Base-by-base conservation (phyloP, 176 grass and related monocot species). In the Typha latifolia region DNA sequence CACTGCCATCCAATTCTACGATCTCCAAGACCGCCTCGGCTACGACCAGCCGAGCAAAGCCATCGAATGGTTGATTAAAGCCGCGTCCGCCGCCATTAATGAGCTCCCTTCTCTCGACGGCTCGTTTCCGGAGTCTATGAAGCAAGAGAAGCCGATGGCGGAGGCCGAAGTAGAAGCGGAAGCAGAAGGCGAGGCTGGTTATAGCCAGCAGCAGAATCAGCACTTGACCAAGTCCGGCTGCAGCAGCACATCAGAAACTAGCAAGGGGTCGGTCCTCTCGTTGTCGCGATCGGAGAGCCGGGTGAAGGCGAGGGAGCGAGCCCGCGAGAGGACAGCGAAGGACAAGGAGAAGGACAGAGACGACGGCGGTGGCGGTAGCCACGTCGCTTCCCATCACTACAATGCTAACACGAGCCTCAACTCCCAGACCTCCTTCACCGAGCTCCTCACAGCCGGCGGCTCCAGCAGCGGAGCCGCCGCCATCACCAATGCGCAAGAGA, bases 261-360 rank as follows among this genome's bases (percentile, higher is more conserved):
- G 73, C 51, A 76, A 66, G 64, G 64, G 64, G 12, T 76, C 73
- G 49, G 73, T 76, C 34, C 52, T 67, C 49, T 76, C 73, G n/a
- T 32, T 76, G 14, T 76, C 63, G 12, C 73, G 32, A 12, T 76
- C 73, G 19, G 73, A 76, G 64, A 76, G 20, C 64, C 63, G 63
- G 12, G 14, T 59, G 32, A 76, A 67, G 51, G 64, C 63, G 14
- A 34, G 73, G 12, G 64, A 67, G 32, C 63, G 63, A 53, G 73
- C 73, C 19, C 18, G 63, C 16, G 73, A 67, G 23, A 66, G 73
- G 34, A 21, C 51, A 12, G 71, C 61, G 3, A 76, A 76, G 32
- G 73, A 76, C 49, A 69, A 49, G 48, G 64, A 76, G 14, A 23
- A 8, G 32, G 63, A 76, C 34, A 56, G 64, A 48, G 73, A 67